These are phyloP conservation scores for Solanum habrochaites DNA, from an alignment of 257 asterid species.

Conservation along the genomic window DNA sequence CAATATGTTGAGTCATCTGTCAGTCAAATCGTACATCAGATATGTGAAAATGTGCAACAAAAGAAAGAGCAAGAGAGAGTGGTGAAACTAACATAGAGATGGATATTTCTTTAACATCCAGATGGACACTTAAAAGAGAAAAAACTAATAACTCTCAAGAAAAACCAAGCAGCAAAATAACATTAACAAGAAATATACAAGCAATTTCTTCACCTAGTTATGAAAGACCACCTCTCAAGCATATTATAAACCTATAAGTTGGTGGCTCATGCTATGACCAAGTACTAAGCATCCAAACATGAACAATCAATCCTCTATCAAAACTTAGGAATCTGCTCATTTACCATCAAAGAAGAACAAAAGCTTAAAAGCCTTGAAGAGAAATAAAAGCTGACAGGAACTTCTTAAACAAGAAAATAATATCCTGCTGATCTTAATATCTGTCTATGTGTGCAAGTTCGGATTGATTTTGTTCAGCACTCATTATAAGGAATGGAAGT, in stretches of 20 bases:
- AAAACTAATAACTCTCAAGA: not conserved
- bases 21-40: not conserved
- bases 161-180: not conserved
- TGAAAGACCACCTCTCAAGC: not conserved
- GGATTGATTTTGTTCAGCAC: not conserved
- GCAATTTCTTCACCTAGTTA: not conserved
- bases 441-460: not conserved
- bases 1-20: slow-evolving; percentile 3
- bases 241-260: not conserved
- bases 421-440: not conserved
- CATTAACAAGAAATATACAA: not conserved
- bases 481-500: not conserved
- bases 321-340: not conserved
- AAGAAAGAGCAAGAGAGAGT: not conserved
- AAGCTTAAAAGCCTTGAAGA: not conserved
- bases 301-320: not conserved
- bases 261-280: not conserved
- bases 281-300: not conserved
- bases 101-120: not conserved
- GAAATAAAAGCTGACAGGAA: not conserved
- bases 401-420: not conserved
- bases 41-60: not conserved
- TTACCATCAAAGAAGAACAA: not conserved
- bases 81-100: not conserved
- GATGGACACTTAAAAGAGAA: not conserved